Percentiles rank a stretch among this genome's conserved stretches.
phyloP scores from a whole-genome alignment of 768 basidiomycete genomes.

The Psilocybe tampanensis region DNA sequence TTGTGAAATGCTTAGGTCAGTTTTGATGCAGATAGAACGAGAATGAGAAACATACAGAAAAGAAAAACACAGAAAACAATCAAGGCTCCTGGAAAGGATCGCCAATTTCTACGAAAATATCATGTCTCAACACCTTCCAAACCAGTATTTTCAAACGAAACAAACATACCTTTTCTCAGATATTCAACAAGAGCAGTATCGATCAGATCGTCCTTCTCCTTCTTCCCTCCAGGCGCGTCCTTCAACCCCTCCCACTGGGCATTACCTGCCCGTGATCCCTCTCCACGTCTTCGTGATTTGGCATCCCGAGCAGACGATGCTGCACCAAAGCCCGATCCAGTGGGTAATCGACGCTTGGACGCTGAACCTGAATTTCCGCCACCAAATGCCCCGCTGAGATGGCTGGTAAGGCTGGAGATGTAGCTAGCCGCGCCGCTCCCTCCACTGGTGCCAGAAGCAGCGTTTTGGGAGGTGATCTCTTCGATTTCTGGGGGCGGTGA shows the following conservation, averaged over 20 bases:
- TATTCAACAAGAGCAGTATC: constrained; percentile 52
- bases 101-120: constrained; percentile 44
- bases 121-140: not conserved
- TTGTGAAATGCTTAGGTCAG: no score
- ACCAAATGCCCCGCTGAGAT: constrained; percentile 34
- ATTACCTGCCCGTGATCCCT: constrained; percentile 17
- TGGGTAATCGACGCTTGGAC: constrained; percentile 56
- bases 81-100: constrained; percentile 52
- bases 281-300: constrained; percentile 49
- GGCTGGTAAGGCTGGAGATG: constrained; percentile 35
- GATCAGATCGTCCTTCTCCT: constrained; percentile 59
- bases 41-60: no score
- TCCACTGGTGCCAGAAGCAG: constrained; percentile 1
- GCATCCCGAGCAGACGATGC: constrained; percentile 48
- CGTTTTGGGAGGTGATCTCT: constrained; percentile 27
- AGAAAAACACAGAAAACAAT: not conserved
- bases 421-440: constrained; percentile 12
- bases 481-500: constrained; percentile 41
- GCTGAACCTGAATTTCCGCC: constrained; percentile 27
- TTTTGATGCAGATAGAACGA: no score
- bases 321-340: constrained; percentile 43
- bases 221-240: constrained; percentile 39
- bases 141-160: not conserved
- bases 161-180: constrained; percentile 51
- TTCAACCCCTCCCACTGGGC: constrained; percentile 21